Evolutionary conservation across 176 grass and related monocot species (phyloP).

Genomic region (Dactylis glomerata): DNA sequence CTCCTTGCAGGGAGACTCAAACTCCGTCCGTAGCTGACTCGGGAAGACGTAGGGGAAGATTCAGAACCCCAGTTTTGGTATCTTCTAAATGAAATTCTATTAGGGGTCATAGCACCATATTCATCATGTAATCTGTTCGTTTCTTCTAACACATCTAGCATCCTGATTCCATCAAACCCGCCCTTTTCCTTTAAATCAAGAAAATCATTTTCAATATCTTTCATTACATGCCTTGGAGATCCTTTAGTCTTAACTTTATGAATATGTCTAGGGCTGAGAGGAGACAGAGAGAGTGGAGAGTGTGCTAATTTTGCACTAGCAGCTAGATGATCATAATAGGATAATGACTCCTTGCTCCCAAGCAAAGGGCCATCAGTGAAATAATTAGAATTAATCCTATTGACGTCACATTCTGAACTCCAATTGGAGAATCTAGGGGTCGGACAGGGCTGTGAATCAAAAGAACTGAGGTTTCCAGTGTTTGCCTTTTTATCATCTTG

Average conservation of each 20-base stretch:
- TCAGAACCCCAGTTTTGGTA: conserved; percentile 36
- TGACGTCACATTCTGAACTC: conserved; percentile 29
- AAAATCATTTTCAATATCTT: conserved; percentile 69
- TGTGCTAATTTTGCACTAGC: conserved; percentile 59
- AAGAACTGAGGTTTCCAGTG: conserved; percentile 41
- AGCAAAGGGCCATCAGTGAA: conserved; percentile 85
- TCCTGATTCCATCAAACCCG: conserved; percentile 33
- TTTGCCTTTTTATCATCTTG: conserved; percentile 71
- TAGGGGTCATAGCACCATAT: conserved; percentile 54
- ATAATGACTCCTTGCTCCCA: conserved; percentile 49
- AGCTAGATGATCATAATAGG: conserved; percentile 45
- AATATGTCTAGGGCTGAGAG: conserved; percentile 79
- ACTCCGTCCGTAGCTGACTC: conserved; percentile 43
- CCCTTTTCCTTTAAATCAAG: conserved; percentile 45
- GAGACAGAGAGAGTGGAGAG: conserved; percentile 72
- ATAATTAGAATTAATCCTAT: conserved; percentile 50
- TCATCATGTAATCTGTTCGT: conserved; percentile 62
- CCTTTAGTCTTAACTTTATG: conserved; percentile 56
- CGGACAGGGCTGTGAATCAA: conserved; percentile 30
- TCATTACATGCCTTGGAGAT: conserved; percentile 51
- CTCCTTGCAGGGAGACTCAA: conserved; percentile 55
- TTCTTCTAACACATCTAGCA: conserved; percentile 28
- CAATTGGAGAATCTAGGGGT: conserved; percentile 35
- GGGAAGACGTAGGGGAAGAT: conserved; percentile 36
- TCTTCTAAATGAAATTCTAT: conserved; percentile 34